Base-by-base conservation (phyloP, 495 filamentous ascomycete genomes). In the Glonium stellatum region DNA sequence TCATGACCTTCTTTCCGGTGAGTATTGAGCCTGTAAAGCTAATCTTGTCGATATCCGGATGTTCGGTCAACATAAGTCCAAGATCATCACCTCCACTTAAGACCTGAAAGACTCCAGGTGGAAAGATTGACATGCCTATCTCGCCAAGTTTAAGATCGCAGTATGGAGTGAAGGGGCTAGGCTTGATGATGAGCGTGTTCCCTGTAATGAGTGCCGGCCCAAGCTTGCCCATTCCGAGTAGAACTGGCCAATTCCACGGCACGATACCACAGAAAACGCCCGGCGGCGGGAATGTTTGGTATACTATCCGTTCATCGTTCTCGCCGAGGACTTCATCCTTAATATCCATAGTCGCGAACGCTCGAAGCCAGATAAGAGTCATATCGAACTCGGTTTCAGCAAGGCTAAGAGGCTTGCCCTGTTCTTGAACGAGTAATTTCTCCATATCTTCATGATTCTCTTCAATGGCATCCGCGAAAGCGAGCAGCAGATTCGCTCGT, bases 131-230 rank as follows among this genome's bases (percentile, higher is more conserved):
- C 34, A 75, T 72, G 13, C 69, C 78, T 5, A 87, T 70, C 66
- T 87, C 83, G 50, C 64, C 77, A 51, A 83, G 75, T 60, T 84
- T 84, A 55, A 85, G 72, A 23, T 71, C 77, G 52, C 78, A 78
- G 73, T 87, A 86, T 0, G 84, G 84, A 0, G 84, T 84, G 67
- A 79, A 85, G 0, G 84, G 80, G 0, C 82, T 77, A 25, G 77
- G 76, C 63, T 84, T 83, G 61, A 82, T 75, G 67, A 83, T 81
- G 34, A 82, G 71, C 52, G 73, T 71, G 70, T 82, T 82, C 25
- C 81, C 81, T 0, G 81, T 81, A 4, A 79, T 64, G 0, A 84
- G 71, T 13, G 80, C 73, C 0, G 79, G 76, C 0, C 73, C 76
- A 15, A 83, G 18, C 12, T 50, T 51, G 18, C 48, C 48, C 13